Base-by-base conservation (phyloP, 2,329 filamentous ascomycete genomes). In the Gnomoniopsis sp. region DNA sequence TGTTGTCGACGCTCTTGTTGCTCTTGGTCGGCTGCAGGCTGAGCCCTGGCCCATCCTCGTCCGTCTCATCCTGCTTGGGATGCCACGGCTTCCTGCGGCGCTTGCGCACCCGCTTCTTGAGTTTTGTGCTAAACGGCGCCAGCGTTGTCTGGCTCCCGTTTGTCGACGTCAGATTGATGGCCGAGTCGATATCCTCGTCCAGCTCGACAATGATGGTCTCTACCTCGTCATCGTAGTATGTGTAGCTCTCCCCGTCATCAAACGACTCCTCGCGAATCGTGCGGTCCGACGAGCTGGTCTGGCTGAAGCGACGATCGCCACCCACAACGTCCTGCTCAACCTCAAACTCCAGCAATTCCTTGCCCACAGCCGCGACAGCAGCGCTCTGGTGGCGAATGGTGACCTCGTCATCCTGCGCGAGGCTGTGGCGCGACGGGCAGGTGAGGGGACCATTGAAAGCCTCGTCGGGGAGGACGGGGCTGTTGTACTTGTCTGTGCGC, bases 361-460 rank as follows among this genome's bases (percentile, higher is more conserved):
- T 72, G 53, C 79, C 78, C 2, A 78, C 80, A n/a, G 81, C 82
- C 1, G 74, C 75, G 1, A 82, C 82, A 0, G 83, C 83, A 1
- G 82, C 79, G 64, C 63, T 30, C 57, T 38, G 41, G 54, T 64
- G 23, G 21, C 52, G 19, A 61, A 65, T 26, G 58, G 58, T 33
- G 53, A 65, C 46, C 56, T 58, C 12, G 60, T 55, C 26, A 64
- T 65, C 15, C 57, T 58, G 44, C 17, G 61, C 49, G 36, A 56
- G 34, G n/a, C 36, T 57, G 33, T 54, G 43, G 2, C n/a, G 51
- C 26, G 54, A 56, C 1, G 21, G 44, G 21, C 44, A 47, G 10
- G 47, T 17, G 36, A 22, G 17, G 3, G 53, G 53, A 22, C 53
- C 41, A n/a, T 33, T 14, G 19, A 55, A 49, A 23, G 41, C 49